Conservation (phyloP, 2,329 filamentous ascomycete species). For the Colletotrichum liriopes region DNA sequence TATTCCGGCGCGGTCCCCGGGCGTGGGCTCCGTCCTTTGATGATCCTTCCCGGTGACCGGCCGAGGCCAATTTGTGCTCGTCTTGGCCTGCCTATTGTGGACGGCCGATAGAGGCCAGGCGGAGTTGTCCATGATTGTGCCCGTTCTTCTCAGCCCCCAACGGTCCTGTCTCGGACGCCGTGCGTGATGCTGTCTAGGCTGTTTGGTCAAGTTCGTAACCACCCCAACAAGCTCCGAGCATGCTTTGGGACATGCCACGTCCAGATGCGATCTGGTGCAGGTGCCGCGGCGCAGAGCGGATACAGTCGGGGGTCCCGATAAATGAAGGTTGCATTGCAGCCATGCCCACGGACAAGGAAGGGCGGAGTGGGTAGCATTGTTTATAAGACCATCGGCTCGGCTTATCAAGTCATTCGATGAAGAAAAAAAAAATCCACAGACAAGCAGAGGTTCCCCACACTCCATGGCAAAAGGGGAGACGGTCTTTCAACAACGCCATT, state of each 20-base stretch:
- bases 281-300: constrained; percentile 17
- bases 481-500: constrained; percentile 32
- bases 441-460: constrained; percentile 22
- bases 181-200: too few species aligned
- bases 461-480: constrained; percentile 9
- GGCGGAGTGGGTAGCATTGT: neutral
- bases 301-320: constrained; percentile 29
- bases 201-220: too few species aligned
- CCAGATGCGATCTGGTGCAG: constrained; percentile 28
- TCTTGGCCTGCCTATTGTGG: neutral
- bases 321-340: constrained; percentile 19
- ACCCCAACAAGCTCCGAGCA: neutral
- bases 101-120: neutral
- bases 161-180: neutral
- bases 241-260: neutral
- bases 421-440: neutral
- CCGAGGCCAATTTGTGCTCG: constrained; percentile 5
- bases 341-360: constrained; percentile 22
- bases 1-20: constrained; percentile 36
- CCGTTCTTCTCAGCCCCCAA: too few species aligned
- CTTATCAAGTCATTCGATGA: constrained; percentile 26
- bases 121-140: neutral
- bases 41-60: constrained; percentile 26
- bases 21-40: constrained; percentile 18
- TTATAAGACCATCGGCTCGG: constrained; percentile 28